These are phyloP conservation scores for Microdochium paspali DNA, from an alignment of 2,329 filamentous ascomycete species.

Conservation along the genomic window DNA sequence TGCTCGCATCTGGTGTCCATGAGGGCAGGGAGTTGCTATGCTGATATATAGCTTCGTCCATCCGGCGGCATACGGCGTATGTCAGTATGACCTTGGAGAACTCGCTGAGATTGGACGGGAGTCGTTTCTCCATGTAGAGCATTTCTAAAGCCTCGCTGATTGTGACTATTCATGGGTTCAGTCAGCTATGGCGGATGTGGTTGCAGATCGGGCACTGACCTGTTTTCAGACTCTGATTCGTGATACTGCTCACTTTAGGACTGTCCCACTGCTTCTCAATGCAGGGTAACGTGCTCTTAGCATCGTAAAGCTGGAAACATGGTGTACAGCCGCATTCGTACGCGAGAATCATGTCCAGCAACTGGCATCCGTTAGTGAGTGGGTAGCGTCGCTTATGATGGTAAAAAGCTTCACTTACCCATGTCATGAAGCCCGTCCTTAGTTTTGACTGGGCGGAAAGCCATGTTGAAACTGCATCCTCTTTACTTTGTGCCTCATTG, in stretches of 20 bases:
- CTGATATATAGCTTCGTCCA: slow-evolving; percentile 18
- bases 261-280: slow-evolving; percentile 5
- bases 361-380: neutral
- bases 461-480: neutral
- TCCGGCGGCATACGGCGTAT: slow-evolving; percentile 22
- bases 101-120: slow-evolving; percentile 19
- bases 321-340: slow-evolving; percentile 1
- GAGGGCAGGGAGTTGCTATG: slow-evolving; percentile 16
- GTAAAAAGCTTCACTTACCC: too few relatives aligned
- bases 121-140: slow-evolving; percentile 22
- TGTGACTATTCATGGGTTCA: slow-evolving; percentile 3
- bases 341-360: neutral
- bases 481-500: neutral
- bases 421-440: slow-evolving; percentile 6
- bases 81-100: slow-evolving; percentile 23
- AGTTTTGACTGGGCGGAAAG: slow-evolving; percentile 1
- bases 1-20: slow-evolving; percentile 4
- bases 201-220: neutral
- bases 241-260: neutral
- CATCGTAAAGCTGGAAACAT: slow-evolving; percentile 5
- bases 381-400: too few relatives aligned
- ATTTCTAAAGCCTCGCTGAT: slow-evolving; percentile 17
- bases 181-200: neutral
- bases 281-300: slow-evolving; percentile 4
- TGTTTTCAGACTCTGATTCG: neutral